Evolutionary conservation across 1,284 basidiomycete genomes (phyloP).

Genomic region (Heterobasidion parviporum): DNA sequence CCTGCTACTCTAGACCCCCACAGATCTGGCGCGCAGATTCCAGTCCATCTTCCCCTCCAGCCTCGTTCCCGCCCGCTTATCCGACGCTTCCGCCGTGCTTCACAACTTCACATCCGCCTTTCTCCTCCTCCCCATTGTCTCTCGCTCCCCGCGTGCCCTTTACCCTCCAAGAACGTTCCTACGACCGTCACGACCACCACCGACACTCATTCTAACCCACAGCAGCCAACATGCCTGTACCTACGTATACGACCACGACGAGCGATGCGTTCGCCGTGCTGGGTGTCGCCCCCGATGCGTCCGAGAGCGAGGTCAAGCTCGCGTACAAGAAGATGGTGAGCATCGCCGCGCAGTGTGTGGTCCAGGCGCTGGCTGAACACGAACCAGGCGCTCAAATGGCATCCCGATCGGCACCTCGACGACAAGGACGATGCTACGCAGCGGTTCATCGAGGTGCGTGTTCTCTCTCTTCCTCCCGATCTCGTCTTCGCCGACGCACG

Average conservation of each 20-base stretch:
- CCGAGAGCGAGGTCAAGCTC: conserved; percentile 75
- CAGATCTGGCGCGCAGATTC: too few relatives aligned
- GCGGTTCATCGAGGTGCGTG: conserved; percentile 58
- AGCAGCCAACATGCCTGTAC: conserved; percentile 13
- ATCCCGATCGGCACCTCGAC: conserved; percentile 76
- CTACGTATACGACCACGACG: conserved; percentile 13
- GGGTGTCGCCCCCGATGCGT: conserved; percentile 22
- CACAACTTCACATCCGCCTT: too few relatives aligned
- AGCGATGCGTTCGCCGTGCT: conserved; percentile 16
- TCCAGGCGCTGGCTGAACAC: conserved; percentile 7
- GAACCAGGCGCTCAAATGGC: conserved; percentile 77
- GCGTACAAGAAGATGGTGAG: conserved; percentile 75
- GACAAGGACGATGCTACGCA: conserved; percentile 51
- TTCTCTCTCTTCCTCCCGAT: conserved; percentile 1
- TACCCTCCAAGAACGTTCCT: background rate
- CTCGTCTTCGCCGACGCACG: background rate
- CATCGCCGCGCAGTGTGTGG: conserved; percentile 8
- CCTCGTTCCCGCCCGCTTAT: too few relatives aligned
- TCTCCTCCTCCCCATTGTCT: too few relatives aligned
- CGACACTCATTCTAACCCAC: background rate
- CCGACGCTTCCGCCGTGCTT: too few relatives aligned
- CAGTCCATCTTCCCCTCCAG: too few relatives aligned
- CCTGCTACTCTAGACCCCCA: too few relatives aligned
- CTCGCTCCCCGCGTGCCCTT: too few relatives aligned
- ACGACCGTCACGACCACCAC: background rate